A percentile compares a stretch with the other conserved stretches of the same genome.
These are phyloP conservation scores for Alnus glutinosa DNA, from an alignment of 306 rosid genomes.

Conservation along the genomic window DNA sequence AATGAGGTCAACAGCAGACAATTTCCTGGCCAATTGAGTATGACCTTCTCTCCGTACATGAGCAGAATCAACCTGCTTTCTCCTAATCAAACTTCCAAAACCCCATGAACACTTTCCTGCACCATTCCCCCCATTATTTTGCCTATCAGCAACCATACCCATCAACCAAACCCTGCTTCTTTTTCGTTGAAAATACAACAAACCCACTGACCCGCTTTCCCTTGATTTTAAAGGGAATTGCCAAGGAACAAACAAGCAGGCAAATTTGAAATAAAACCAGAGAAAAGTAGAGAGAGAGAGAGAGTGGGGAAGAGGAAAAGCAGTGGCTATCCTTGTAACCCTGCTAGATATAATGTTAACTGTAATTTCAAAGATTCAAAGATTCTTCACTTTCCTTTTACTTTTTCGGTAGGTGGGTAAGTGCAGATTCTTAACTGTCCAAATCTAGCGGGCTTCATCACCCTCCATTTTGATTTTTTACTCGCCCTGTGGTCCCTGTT, in stretches of 20 bases:
- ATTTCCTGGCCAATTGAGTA: constrained; percentile 53
- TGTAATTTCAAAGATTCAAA: neutral
- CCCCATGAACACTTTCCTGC: constrained; percentile 29
- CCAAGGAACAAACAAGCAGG: neutral
- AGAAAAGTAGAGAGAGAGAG: too few species aligned
- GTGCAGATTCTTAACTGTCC: neutral
- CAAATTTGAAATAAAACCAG: too few species aligned
- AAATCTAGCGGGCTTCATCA: too few species aligned
- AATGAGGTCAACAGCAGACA: constrained; percentile 57
- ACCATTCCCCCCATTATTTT: constrained; percentile 14
- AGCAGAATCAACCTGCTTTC: constrained; percentile 71
- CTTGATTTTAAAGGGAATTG: neutral
- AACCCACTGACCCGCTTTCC: too few species aligned
- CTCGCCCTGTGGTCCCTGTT: too few species aligned
- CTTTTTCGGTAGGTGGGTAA: too few species aligned
- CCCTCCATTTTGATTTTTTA: neutral
- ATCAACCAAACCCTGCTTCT: neutral
- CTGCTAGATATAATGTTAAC: neutral
- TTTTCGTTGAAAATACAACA: neutral
- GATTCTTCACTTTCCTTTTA: neutral
- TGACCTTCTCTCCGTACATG: constrained; percentile 34
- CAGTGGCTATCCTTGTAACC: too few species aligned
- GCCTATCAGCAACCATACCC: constrained; percentile 28
- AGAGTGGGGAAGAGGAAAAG: neutral
- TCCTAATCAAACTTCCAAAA: constrained; percentile 53